Percentiles rank a stretch among this genome's conserved stretches.
phyloP scores from a whole-genome alignment of 2,329 filamentous ascomycete genomes.

The Huntiella bhutanensis region DNA sequence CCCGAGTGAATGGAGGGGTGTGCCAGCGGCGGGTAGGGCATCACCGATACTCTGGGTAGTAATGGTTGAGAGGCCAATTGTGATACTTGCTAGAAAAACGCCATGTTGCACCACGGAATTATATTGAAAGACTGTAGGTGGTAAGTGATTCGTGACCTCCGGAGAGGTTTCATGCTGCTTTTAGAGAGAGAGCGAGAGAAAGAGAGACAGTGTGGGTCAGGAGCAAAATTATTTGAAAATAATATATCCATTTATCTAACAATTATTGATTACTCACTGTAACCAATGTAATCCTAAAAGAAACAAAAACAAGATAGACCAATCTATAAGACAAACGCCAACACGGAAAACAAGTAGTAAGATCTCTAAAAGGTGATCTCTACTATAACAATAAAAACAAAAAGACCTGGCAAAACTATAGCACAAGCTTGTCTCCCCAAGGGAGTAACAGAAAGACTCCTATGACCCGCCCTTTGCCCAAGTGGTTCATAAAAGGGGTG shows the following conservation, averaged over 20 bases:
- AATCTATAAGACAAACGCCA: background rate
- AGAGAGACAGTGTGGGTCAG: background rate
- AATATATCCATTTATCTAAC: background rate
- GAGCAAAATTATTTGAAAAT: background rate
- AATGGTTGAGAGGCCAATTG: too few species aligned
- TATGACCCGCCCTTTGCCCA: too few species aligned
- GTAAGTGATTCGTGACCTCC: background rate
- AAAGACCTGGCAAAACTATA: too few species aligned
- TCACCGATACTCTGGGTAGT: too few species aligned
- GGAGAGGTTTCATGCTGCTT: too few species aligned
- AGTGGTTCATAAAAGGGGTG: too few species aligned
- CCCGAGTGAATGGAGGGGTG: too few species aligned
- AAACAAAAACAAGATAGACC: background rate
- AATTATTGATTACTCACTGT: background rate
- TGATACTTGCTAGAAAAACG: background rate
- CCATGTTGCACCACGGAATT: background rate
- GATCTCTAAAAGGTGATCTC: too few species aligned
- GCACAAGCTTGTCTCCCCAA: too few species aligned
- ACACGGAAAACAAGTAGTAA: background rate
- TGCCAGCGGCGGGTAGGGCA: too few species aligned
- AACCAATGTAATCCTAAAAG: background rate
- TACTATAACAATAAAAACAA: too few species aligned
- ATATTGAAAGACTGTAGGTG: background rate
- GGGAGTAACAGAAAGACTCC: too few species aligned
- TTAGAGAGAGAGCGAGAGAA: background rate